Base-by-base conservation (phyloP, 2,329 filamentous ascomycete genomes). In the Claviceps sorghi region DNA sequence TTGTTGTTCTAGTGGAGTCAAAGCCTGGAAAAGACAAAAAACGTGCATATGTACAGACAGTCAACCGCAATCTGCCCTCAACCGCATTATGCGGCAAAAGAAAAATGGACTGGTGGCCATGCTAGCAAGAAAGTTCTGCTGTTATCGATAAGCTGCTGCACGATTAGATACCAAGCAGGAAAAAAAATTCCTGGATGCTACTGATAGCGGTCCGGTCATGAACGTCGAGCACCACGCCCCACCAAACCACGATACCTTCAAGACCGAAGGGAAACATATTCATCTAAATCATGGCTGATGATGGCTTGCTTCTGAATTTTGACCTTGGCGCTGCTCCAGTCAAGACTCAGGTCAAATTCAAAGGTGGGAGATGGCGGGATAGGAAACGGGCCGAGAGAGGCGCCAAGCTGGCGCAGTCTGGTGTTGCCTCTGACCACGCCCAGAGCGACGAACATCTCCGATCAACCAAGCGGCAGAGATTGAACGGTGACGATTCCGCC, bases 291-390 rank as follows among this genome's bases (percentile, higher is more conserved):
- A 96, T 97, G 90, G 87, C 87, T 50, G 90, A 97, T 73, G 87
- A 95, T 82, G 89, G 89, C 59, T 86, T 98, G 80, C 78, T 96
- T 53, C 74, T 97, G 64, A 97, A 97, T 62, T 96, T 97, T 65
- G 83, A 88, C 60, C 73, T 95, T 53, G 78, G 80, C 30, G 82
- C 87, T 55, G 77, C 73, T 19, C 77, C 84, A 13, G 65, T 87
- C 51, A 76, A 82, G 55, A 73, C 77, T 6, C 71, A 78, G 51
- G 72, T 78, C 55, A 81, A 76, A 59, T 87, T 94, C 67, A 93
- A 86, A 65, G 93, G 93, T 59, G 93, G 93, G n/a, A 80, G 81
- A 60, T 98, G 93, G 93, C 85, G 86, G 64, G 90, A 95, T 65
- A 80, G 93, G 56, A 77, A 91, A 55, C 84, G 82, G 52, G 89